phyloP scores from a whole-genome alignment of 1,284 basidiomycete genomes.

The Cutaneotrichosporon arboriforme region DNA sequence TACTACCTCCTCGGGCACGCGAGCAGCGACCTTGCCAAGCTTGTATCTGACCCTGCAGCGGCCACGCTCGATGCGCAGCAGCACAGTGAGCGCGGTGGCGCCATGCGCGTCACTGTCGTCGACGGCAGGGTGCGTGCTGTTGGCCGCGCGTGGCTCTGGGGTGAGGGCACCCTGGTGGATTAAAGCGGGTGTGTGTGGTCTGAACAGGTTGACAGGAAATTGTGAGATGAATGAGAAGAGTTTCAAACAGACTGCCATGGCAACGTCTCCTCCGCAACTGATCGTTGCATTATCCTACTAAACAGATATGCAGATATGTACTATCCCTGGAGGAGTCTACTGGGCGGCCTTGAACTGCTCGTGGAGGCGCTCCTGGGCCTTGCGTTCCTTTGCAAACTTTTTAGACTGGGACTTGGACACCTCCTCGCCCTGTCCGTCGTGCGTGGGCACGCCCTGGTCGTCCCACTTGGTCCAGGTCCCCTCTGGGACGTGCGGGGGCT shows the following conservation, averaged over 20 bases:
- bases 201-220: too few species aligned
- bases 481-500: constrained; percentile 66
- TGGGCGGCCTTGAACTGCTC: constrained; percentile 54
- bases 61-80: constrained; percentile 13
- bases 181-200: too few species aligned
- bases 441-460: constrained; percentile 74
- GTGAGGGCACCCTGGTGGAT: background rate
- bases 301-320: too few species aligned
- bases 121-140: constrained; percentile 7
- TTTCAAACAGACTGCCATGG: too few species aligned
- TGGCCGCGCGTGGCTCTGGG: constrained; percentile 8
- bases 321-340: background rate
- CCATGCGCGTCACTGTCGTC: constrained; percentile 7
- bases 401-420: constrained; percentile 77
- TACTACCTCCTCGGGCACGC: constrained; percentile 27
- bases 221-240: too few species aligned
- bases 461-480: constrained; percentile 74
- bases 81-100: constrained; percentile 13
- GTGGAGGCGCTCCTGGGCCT: constrained; percentile 70
- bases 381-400: constrained; percentile 73
- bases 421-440: constrained; percentile 76
- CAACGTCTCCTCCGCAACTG: too few species aligned
- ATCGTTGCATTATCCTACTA: background rate
- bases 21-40: background rate
- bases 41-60: background rate